phyloP scores from a whole-genome alignment of 352 stramenopile species.

The Phytophthora tentaculata region DNA sequence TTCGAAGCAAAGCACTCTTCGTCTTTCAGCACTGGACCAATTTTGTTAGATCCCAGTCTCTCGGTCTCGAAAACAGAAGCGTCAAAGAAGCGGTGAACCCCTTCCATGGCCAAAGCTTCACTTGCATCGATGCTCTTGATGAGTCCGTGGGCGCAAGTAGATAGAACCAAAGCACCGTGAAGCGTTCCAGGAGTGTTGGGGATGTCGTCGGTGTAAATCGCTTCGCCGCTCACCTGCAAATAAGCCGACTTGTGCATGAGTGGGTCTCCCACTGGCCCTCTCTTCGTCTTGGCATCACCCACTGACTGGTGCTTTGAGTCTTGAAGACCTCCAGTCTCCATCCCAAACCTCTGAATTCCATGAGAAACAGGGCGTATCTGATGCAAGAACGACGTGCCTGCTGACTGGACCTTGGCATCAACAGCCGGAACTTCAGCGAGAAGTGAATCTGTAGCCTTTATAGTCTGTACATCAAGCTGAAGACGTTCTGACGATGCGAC shows the following conservation, averaged over 20 bases:
- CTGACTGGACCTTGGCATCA: conserved; percentile 50
- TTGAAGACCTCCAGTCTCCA: conserved; percentile 69
- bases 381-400: conserved; percentile 62
- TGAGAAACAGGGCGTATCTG: conserved; percentile 56
- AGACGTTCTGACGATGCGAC: conserved; percentile 71
- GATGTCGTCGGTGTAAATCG: conserved; percentile 96
- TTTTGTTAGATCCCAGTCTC: conserved; percentile 74
- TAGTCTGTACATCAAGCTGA: conserved; percentile 44
- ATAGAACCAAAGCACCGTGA: conserved; percentile 93
- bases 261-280: conserved; percentile 86
- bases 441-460: conserved; percentile 8
- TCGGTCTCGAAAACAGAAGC: conserved; percentile 71
- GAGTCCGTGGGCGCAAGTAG: conserved; percentile 73
- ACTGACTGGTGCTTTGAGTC: conserved; percentile 67
- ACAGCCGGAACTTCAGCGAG: conserved; percentile 42
- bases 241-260: conserved; percentile 94
- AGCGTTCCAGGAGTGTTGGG: conserved; percentile 86
- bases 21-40: conserved; percentile 84
- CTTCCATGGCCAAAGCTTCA: conserved; percentile 83
- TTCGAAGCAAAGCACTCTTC: conserved; percentile 88
- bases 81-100: conserved; percentile 91
- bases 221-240: conserved; percentile 95
- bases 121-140: conserved; percentile 90
- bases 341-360: conserved; percentile 64
- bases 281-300: conserved; percentile 43